phyloP scores from a whole-genome alignment of 768 basidiomycete species.

The Phallus indusiatus region DNA sequence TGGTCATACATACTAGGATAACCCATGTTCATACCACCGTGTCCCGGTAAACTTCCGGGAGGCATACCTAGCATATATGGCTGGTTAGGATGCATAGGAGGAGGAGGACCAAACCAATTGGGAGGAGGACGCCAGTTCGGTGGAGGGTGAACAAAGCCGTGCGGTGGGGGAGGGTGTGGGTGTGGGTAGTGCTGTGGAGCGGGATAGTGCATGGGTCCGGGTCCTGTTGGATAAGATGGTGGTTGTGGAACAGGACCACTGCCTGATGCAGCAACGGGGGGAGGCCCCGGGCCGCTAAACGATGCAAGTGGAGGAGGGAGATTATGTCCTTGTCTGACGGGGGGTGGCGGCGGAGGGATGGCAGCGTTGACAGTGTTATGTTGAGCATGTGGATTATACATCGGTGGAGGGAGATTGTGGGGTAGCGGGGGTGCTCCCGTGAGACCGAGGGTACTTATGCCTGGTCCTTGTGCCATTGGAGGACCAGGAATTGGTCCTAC shows the following conservation, averaged over 20 bases:
- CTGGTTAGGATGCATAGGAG: neutral
- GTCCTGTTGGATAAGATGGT: neutral
- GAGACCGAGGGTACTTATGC: neutral
- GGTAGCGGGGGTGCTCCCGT: neutral
- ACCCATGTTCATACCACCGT: neutral
- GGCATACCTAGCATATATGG: neutral
- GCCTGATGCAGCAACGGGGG: neutral
- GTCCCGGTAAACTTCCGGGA: neutral
- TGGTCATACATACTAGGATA: neutral
- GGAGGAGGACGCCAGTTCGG: neutral
- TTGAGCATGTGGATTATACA: neutral
- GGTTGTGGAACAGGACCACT: neutral
- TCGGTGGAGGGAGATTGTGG: neutral
- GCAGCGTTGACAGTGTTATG: conserved; percentile 7
- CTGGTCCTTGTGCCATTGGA: neutral
- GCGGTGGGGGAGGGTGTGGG: neutral
- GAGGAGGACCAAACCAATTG: neutral
- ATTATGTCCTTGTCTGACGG: neutral
- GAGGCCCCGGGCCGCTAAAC: neutral
- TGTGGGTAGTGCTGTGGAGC: neutral
- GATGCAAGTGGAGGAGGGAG: neutral
- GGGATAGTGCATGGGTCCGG: neutral
- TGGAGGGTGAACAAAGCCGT: neutral
- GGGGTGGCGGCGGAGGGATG: neutral
- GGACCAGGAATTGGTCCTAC: conserved; percentile 1